Base-by-base conservation (phyloP, 164 flowering plant species). In the Vitis rotundifolia region DNA sequence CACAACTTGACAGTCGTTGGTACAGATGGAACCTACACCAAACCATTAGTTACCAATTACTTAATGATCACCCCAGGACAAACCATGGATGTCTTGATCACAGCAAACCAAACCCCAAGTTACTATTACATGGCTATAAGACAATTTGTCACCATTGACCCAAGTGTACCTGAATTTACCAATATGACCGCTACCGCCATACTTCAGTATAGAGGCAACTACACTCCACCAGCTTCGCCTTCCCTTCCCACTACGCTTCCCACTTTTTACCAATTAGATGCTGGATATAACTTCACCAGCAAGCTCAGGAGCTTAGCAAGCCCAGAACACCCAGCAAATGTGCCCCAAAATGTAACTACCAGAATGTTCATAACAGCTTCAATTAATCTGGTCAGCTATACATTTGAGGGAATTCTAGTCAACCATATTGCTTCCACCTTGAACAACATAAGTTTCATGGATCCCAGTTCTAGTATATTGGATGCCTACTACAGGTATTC, bases 111-210 rank as follows among this genome's bases (percentile, higher is more conserved):
- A 11, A 0, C 44, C 11, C 65, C 59, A 6, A 22, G 62, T 13
- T 63, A 15, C 5, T 75, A 79, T 56, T 75, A 79, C 76, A 72
- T 75, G 11, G 68, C 61, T 8, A 16, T 67, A 13, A n/a, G 22
- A 49, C 26, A 22, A 22, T 22, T 22, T 22, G 29, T 67, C 31
- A 59, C 49, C 65, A 8, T 62, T 37, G 65, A 44, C 13, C 18
- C 3, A 2, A 51, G 19, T 19, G n/a, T 9, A 2, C 15, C 61
- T 8, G 26, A 12, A 11, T 76, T 10, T 48, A 81, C 72, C 51
- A 69, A 76, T 60, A 70, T 76, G n/a, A 76, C 75, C 28, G 64
- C 80, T 15, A 73, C 84, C 1, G 84, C 80, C 2, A 72, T 81
- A 48, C 28, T 84, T 1, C 51, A 69, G 29, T 84, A 84, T 61